Base-by-base conservation (phyloP, 352 stramenopile species). In the Globisporangium cederbergense region DNA sequence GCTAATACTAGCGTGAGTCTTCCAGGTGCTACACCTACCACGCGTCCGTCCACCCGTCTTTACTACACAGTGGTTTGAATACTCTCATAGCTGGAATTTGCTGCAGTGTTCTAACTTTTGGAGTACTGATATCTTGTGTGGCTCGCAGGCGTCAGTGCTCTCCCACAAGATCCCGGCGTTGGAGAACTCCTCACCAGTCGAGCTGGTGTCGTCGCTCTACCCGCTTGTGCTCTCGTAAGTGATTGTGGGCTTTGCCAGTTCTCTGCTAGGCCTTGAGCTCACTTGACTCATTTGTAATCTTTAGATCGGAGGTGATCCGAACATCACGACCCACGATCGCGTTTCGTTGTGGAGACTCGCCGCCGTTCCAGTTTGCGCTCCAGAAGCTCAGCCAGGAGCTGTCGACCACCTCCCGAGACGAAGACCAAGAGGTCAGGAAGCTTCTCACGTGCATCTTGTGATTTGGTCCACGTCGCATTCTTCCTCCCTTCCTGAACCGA, bases 211-310 rank as follows among this genome's bases (percentile, higher is more conserved):
- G 9, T 71, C 67, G 0, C 52, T 82, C 14, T 80, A 77, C 55
- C 77, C 74, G 1, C 54, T 85, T 47, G 65, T 63, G 25, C 36
- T 88, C 13, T 87, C 74, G 74, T 87, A 74, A 49, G 74, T 80
- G 8, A 13, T 10, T 3, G 13, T 13, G 9, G 30, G 4, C 36
- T 3, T 4, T 40, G 40, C 16, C 20, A 3, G 51, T 52, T 14
- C n/a, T 20, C n/a, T 22, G 2, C 16, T 20, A 32, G 6, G 8
- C 5, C 3, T 64, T 47, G 20, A 36, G 51, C 14, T 36, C 49
- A 7, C 32, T 14, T 54, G 49, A 20, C 34, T 10, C 7, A 10
- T 40, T 38, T 36, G 3, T 20, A 7, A 6, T 18, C 40, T 70
- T 25, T 43, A 88, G 78, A 9, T 78, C 74, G 34, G 73, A 86